Evolutionary conservation across 192 early-diverging fungal genomes (phyloP).

Genomic region (Jimgerdemannia flammicorona): DNA sequence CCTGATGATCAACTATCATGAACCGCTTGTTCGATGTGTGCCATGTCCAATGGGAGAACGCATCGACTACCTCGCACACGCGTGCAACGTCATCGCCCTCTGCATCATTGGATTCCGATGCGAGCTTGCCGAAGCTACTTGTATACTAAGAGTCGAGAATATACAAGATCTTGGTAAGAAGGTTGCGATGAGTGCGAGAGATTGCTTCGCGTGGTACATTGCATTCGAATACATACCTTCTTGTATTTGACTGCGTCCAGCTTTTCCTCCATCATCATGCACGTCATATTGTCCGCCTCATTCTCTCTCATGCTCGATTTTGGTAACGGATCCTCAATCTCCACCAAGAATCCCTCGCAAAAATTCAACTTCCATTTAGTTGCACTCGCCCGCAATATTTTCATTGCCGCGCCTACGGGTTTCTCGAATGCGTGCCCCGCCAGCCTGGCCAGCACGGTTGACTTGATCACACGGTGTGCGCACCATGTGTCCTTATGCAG

Average conservation of each 20-base stretch:
- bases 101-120: neutral
- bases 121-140: neutral
- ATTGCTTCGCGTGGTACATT: too few relatives aligned
- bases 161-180: neutral
- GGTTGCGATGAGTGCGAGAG: too few relatives aligned
- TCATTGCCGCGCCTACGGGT: neutral
- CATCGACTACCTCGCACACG: neutral
- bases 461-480: neutral
- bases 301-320: neutral
- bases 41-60: neutral
- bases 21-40: neutral
- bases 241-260: neutral
- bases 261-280: neutral
- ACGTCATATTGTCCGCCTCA: neutral
- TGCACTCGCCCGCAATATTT: neutral
- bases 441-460: neutral
- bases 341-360: neutral
- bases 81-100: neutral
- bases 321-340: neutral
- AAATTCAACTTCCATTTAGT: neutral
- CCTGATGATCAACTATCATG: neutral
- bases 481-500: neutral
- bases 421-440: neutral
- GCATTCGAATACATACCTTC: neutral
- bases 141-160: neutral